Evolutionary conservation across 768 basidiomycete species (phyloP).

Genomic region (Suillus clintonianus): DNA sequence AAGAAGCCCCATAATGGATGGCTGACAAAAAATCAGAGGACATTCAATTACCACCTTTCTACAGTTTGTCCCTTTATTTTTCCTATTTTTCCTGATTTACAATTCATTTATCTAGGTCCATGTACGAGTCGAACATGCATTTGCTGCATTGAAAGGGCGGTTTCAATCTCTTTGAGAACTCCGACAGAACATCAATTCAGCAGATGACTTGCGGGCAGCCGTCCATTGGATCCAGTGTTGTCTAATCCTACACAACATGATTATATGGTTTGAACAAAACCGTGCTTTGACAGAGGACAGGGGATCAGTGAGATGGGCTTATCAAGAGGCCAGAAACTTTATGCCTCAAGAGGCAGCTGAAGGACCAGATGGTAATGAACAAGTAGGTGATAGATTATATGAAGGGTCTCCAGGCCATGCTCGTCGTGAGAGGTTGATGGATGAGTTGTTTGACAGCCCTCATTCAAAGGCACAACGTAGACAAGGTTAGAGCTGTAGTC

Average conservation of each 20-base stretch:
- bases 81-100: neutral
- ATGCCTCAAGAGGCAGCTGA: too few species aligned
- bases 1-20: slow-evolving; percentile 10
- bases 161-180: slow-evolving; percentile 6
- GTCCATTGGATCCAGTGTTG: neutral
- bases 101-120: slow-evolving; percentile 4
- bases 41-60: neutral
- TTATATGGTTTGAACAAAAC: slow-evolving; percentile 8
- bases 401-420: neutral
- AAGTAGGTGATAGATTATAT: neutral
- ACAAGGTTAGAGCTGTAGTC: neutral
- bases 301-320: too few species aligned
- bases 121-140: slow-evolving; percentile 5
- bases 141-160: slow-evolving; percentile 5
- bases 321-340: too few species aligned
- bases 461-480: neutral
- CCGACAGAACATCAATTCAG: neutral
- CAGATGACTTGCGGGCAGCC: neutral
- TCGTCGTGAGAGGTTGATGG: neutral
- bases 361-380: too few species aligned
- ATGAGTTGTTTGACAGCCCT: neutral
- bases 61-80: neutral
- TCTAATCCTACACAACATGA: slow-evolving; percentile 8
- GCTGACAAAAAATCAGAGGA: neutral
- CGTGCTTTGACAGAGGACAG: too few species aligned